These are phyloP conservation scores for Exserohilum turcica DNA, from an alignment of 2,329 filamentous ascomycete species.

Conservation along the genomic window DNA sequence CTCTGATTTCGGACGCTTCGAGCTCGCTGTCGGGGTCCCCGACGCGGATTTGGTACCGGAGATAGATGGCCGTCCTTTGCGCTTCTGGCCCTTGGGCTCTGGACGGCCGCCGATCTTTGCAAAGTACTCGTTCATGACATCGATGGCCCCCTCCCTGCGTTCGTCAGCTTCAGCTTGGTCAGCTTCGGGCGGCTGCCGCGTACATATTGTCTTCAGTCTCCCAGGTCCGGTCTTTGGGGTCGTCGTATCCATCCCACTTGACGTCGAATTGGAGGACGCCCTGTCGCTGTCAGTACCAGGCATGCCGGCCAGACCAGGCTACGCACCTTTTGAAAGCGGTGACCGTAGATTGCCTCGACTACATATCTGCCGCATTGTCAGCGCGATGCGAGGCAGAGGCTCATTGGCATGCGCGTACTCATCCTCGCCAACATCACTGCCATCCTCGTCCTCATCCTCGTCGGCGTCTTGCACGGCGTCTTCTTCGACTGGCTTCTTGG, in stretches of 20 bases:
- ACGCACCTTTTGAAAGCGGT: slow-evolving; percentile 56
- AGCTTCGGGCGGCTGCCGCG: slow-evolving; percentile 21
- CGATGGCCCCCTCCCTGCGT: slow-evolving; percentile 44
- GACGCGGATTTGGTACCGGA: slow-evolving; percentile 24
- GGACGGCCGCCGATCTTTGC: slow-evolving; percentile 66
- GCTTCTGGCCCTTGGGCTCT: slow-evolving; percentile 62
- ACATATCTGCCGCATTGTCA: slow-evolving; percentile 62
- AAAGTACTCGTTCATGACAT: slow-evolving; percentile 70
- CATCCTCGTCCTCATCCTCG: slow-evolving; percentile 47
- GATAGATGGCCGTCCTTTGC: slow-evolving; percentile 40
- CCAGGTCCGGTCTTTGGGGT: slow-evolving; percentile 74
- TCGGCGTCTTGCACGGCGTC: slow-evolving; percentile 28
- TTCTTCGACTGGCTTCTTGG: slow-evolving; percentile 2
- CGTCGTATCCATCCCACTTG: slow-evolving; percentile 80
- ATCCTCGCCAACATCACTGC: slow-evolving; percentile 40
- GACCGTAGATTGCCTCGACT: slow-evolving; percentile 73
- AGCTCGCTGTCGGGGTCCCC: slow-evolving; percentile 26
- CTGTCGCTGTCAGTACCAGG: slow-evolving; percentile 20
- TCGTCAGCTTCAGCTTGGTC: slow-evolving; percentile 6
- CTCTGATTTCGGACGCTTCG: slow-evolving; percentile 46
- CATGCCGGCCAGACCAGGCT: slow-evolving; percentile 31
- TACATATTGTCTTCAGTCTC: slow-evolving; percentile 77
- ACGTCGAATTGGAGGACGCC: slow-evolving; percentile 64
- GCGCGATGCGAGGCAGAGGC: slow-evolving; percentile 8
- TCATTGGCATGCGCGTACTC: slow-evolving; percentile 50